A percentile compares a stretch with the other conserved stretches of the same genome.
phyloP scores from a whole-genome alignment of 176 grass and related monocot species.

The Chloris gayana region DNA sequence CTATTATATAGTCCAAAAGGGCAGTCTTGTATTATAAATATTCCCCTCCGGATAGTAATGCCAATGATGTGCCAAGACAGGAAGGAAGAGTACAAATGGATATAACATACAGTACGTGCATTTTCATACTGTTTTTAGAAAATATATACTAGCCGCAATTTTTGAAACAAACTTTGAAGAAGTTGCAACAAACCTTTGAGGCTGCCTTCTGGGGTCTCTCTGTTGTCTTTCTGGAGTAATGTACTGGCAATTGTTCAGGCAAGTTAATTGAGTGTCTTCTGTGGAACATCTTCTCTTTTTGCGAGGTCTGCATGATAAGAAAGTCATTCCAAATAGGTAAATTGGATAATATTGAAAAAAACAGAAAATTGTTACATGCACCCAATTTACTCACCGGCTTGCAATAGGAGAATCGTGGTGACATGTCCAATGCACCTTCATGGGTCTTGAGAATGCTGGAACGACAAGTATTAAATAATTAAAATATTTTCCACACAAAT shows the following conservation, averaged over 20 bases:
- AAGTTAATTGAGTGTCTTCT: constrained; percentile 59
- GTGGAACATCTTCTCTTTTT: constrained; percentile 48
- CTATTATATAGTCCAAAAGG: background rate
- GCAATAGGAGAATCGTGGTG: constrained; percentile 64
- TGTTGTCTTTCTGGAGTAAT: constrained; percentile 33
- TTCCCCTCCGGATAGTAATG: background rate
- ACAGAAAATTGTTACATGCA: background rate
- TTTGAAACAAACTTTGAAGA: background rate
- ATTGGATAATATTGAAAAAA: background rate
- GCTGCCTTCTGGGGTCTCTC: constrained; percentile 37
- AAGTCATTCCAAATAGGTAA: constrained; percentile 12
- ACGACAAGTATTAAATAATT: constrained; percentile 13
- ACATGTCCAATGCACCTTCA: constrained; percentile 54
- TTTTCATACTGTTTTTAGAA: background rate
- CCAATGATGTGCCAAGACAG: background rate
- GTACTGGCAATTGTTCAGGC: constrained; percentile 26
- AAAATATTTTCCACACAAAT: background rate
- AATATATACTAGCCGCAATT: background rate
- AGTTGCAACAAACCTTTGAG: constrained; percentile 48
- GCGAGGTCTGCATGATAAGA: constrained; percentile 35
- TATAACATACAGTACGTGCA: background rate
- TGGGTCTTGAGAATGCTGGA: constrained; percentile 47
- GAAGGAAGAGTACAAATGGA: background rate
- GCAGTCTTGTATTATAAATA: background rate
- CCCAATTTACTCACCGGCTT: constrained; percentile 62